Percentiles rank a stretch among this genome's conserved stretches.
phyloP scores from a whole-genome alignment of 768 basidiomycete species.

The Auricularia sp. region DNA sequence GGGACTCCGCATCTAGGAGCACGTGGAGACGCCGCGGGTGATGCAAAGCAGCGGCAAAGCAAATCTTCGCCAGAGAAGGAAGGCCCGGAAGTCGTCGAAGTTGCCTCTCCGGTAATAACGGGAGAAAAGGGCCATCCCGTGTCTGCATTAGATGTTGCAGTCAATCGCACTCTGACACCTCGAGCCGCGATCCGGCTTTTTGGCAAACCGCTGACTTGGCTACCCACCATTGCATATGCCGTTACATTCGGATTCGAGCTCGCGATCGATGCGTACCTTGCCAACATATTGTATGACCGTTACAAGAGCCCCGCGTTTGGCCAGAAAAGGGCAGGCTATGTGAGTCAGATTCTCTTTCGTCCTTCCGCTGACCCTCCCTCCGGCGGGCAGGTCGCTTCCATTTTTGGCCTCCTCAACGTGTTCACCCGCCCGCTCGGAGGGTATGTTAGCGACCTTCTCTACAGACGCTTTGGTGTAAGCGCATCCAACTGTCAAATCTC shows the following conservation, averaged over 20 bases:
- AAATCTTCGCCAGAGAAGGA: conserved; percentile 18
- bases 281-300: conserved; percentile 32
- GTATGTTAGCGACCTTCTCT: conserved; percentile 35
- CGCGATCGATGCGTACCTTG: conserved; percentile 42
- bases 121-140: conserved; percentile 14
- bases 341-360: conserved; percentile 12
- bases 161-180: conserved; percentile 34
- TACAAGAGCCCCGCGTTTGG: conserved; percentile 29
- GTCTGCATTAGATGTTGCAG: conserved; percentile 32
- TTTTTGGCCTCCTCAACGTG: conserved; percentile 40
- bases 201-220: conserved; percentile 38
- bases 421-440: conserved; percentile 40
- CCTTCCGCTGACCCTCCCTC: conserved; percentile 1
- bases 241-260: conserved; percentile 52
- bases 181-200: conserved; percentile 24
- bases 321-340: conserved; percentile 43
- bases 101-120: conserved; percentile 9
- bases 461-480: conserved; percentile 29
- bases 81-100: conserved; percentile 13
- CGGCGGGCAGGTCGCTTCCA: conserved; percentile 17
- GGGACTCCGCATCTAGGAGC: neutral
- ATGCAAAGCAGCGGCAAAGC: neutral
- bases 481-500: neutral
- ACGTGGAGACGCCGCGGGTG: neutral
- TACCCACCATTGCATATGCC: conserved; percentile 42